Evolutionary conservation across 73 alveolate genomes (phyloP).

Genomic region (Symbiodinium natans): DNA sequence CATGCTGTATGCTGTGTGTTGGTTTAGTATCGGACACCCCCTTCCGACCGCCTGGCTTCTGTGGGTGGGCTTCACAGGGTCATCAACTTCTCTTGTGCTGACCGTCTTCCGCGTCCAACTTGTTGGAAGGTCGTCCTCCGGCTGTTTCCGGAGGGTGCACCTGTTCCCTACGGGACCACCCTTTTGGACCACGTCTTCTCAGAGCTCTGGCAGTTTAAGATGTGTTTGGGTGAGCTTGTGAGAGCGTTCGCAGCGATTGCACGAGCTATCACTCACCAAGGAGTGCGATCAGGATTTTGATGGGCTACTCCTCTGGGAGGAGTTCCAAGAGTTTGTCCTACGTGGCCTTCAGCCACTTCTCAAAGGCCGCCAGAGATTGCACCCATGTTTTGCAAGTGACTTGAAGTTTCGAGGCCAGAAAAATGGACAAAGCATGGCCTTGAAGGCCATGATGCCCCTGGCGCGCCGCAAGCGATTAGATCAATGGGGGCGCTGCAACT

Average conservation of each 20-base stretch:
- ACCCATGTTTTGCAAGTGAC: too few relatives aligned
- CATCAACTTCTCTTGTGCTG: not conserved
- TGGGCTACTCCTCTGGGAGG: conserved; percentile 55
- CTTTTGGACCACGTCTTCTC: conserved; percentile 64
- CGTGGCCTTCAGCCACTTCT: conserved; percentile 60
- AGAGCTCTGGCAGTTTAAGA: not conserved
- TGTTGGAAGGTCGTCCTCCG: conserved; percentile 71
- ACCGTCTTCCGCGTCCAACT: too few relatives aligned
- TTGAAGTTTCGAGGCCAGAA: not conserved
- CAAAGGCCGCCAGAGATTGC: not conserved
- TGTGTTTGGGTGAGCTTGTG: too few relatives aligned
- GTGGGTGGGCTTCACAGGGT: too few relatives aligned
- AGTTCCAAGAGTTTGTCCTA: conserved; percentile 40
- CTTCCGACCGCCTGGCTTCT: not conserved
- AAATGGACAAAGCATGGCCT: not conserved
- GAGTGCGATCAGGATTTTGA: conserved; percentile 79
- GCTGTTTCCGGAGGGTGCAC: conserved; percentile 50
- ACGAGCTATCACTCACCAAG: too few relatives aligned
- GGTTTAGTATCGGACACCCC: not conserved
- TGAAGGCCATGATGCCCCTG: not conserved
- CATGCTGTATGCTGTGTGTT: not conserved
- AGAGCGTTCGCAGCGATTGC: too few relatives aligned
- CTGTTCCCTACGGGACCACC: not conserved
- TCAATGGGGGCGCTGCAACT: too few relatives aligned
- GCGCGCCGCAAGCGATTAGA: not conserved